Conservation (phyloP, 2,329 filamentous ascomycete genomes). For the Colletotrichum theobromicola region DNA sequence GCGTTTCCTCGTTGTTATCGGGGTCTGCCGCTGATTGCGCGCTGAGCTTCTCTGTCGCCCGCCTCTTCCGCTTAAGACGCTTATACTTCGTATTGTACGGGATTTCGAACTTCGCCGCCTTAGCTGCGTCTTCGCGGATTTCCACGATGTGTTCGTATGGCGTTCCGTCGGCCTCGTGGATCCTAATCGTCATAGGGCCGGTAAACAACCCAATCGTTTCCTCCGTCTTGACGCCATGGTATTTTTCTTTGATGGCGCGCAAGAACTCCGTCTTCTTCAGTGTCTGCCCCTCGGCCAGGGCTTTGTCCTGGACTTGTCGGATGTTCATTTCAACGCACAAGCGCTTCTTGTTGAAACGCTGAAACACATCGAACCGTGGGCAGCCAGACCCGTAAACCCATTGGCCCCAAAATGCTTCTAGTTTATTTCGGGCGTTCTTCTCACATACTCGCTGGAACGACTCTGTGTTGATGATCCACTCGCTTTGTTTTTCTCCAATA, state of each 20-base stretch:
- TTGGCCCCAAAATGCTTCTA: constrained; percentile 92
- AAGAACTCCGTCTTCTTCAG: constrained; percentile 73
- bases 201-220: constrained; percentile 83
- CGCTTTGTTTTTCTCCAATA: constrained; percentile 63
- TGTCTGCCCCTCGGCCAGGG: constrained; percentile 8
- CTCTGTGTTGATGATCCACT: constrained; percentile 75
- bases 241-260: constrained; percentile 82
- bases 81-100: constrained; percentile 99
- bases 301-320: constrained; percentile 70
- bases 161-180: constrained; percentile 97
- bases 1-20: constrained; percentile 75
- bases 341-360: constrained; percentile 97
- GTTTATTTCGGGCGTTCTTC: constrained; percentile 82
- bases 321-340: constrained; percentile 93
- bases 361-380: constrained; percentile 83
- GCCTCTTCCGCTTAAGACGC: constrained; percentile 80
- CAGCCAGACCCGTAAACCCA: constrained; percentile 92
- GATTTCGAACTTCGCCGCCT: constrained; percentile 82
- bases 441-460: constrained; percentile 86
- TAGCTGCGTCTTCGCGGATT: constrained; percentile 84
- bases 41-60: constrained; percentile 50
- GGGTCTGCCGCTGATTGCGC: constrained; percentile 60
- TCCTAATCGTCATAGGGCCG: constrained; percentile 95
- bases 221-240: constrained; percentile 70
- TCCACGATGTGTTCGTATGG: constrained; percentile 98